Evolutionary conservation across 1,284 basidiomycete genomes (phyloP), one percentile per base, ranked within the genome.

Genomic region (Moesziomyces antarcticus): DNA sequence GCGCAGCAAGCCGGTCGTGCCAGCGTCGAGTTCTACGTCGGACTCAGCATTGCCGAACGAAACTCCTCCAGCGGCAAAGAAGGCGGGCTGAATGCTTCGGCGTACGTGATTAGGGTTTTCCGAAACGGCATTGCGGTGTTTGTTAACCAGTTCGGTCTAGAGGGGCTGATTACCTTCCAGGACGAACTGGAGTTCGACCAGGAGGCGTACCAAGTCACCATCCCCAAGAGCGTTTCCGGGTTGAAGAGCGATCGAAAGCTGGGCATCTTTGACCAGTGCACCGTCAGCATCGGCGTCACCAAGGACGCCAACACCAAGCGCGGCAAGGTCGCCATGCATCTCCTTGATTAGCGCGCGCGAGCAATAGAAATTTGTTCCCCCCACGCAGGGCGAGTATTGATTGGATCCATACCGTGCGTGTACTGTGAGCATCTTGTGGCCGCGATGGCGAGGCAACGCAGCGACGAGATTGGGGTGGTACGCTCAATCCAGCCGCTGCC

Each of bases 1-100:
- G 97, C 95, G 0, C 97, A 99, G 84, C 96, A 96, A 91, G 97
- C 97, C 0, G 90, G 94, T 3, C 88, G 97, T 11, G 96, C 97
- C 0, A 94, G 92, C 79, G 92, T 98, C 33, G 95, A 99, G 86
- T 99, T 98, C 79, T 98, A 97, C 81, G 95, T 99, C 47, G 94
- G 95, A 0, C 86, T 99, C 14, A 93, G 94, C 2, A 87, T 99
- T 42, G 73, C 71, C 24, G 75, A 78, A 71, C 93, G 84, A 52
- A 80, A 83, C 42, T 27, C 57, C 5, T 79, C 85, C 75, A 77
- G 75, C 68, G 85, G 83, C 47, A 41, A 25, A 13, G 30, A 25
- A 6, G 59, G 30, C 7, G 50, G 44, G 21, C 30, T 84, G 57
- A 54, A 56, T 2, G 81, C 78, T 16, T 57, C 72, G 40, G 96